Evolutionary conservation across 768 basidiomycete species (phyloP), one percentile per base, ranked within the genome.

Genomic region (Panaeolus papilionaceus): DNA sequence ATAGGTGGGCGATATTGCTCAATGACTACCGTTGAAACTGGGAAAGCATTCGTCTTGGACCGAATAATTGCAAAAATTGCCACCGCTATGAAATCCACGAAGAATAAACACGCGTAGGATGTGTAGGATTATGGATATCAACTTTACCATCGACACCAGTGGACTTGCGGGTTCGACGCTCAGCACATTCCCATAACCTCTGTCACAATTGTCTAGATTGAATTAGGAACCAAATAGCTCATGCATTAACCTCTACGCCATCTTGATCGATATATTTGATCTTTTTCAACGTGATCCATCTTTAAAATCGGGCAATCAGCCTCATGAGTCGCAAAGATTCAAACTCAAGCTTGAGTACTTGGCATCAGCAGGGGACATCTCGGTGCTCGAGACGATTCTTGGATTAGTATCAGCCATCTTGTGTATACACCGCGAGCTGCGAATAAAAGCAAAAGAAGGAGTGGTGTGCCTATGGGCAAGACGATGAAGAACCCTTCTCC

Each of bases 1-100:
- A 95, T 84, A 0, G 96, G 94, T 0, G 97, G 95, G 28, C 97
- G 89, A 76, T 92, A 98, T 75, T 98, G 96, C 74, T 97, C 94
- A 72, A 98, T 89, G 70, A 98, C 82, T 64, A 97, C 85, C 4
- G 93, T 95, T 1, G 92, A 93, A 5, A 85, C 76, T 4, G 89
- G 89, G 72, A 94, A 95, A 2, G 87, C 85, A 68, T 86, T 83
- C 8, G 86, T 88, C 76, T 88, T 88, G 51, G 95, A 95, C 40
- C 87, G 86, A 54, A 98, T 82, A 33, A 98, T 79, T 14, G 94
- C 89, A 4, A 98, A 80, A 49, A 98, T 88, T 5, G 94, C 92
- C 11, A 98, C 96, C 63, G 90, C 96, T 95, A 69, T 18, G 62
- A 37, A 51, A 12, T 28, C 16, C 64, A 51, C 51, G 51, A 28